phyloP scores from a whole-genome alignment of 1,139 yeast species.

The Diutina scorzettiae region DNA sequence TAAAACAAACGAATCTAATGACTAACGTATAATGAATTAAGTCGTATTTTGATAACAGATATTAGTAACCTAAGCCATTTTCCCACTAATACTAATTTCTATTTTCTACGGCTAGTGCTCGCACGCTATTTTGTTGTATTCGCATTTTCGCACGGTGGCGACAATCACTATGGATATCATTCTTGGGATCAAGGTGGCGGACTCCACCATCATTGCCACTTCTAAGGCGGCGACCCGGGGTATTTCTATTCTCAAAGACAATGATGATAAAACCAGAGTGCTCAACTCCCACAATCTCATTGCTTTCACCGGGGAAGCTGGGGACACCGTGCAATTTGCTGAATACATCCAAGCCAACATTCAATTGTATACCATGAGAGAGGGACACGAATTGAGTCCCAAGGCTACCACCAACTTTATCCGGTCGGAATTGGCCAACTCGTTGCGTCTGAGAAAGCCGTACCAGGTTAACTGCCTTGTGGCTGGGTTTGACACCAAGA shows the following conservation, averaged over 20 bases:
- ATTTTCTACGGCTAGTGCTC: too few species aligned
- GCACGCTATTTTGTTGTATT: too few species aligned
- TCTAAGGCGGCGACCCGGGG: slow-evolving; percentile 94
- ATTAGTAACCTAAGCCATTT: too few species aligned
- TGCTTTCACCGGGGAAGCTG: slow-evolving; percentile 93
- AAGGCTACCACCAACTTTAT: slow-evolving; percentile 82
- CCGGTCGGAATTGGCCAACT: slow-evolving; percentile 77
- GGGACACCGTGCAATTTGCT: slow-evolving; percentile 95
- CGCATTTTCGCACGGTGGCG: too few species aligned
- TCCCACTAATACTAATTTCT: too few species aligned
- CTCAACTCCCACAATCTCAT: slow-evolving; percentile 69
- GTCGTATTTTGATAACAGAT: too few species aligned
- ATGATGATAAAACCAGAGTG: slow-evolving; percentile 78
- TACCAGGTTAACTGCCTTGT: slow-evolving; percentile 83
- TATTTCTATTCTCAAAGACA: slow-evolving; percentile 72
- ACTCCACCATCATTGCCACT: slow-evolving; percentile 77
- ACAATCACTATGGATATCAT: slow-evolving; percentile 61
- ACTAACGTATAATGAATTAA: too few species aligned
- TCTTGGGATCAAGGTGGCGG: slow-evolving; percentile 74
- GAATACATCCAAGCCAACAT: slow-evolving; percentile 90
- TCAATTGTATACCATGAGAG: slow-evolving; percentile 79
- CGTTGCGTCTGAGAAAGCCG: slow-evolving; percentile 82
- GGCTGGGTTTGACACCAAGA: slow-evolving; percentile 71
- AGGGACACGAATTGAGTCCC: slow-evolving; percentile 70
- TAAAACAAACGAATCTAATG: too few species aligned